Evolutionary conservation across 805 yeast species (phyloP).

Genomic region (Wickerhamiella slavikovae): DNA sequence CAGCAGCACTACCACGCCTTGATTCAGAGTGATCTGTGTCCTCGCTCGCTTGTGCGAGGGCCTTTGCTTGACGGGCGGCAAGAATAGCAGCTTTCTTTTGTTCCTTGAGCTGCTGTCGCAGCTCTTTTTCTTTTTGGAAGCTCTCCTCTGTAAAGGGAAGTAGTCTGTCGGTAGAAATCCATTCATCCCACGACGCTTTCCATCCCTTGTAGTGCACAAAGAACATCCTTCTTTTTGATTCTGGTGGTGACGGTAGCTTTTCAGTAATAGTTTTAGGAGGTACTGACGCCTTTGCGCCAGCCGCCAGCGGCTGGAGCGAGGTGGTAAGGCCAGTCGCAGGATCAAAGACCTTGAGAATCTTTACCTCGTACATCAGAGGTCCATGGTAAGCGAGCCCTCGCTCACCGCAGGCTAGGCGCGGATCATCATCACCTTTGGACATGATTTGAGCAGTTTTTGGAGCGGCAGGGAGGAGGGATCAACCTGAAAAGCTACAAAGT

Average conservation of each 20-base stretch:
- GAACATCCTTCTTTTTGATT: conserved; percentile 22
- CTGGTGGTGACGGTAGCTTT: not conserved
- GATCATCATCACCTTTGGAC: not conserved
- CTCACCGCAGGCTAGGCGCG: conserved; percentile 7
- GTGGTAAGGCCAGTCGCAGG: conserved; percentile 15
- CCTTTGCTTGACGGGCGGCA: not conserved
- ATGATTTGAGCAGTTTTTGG: not conserved
- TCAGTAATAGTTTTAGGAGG: not conserved
- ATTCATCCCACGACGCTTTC: conserved; percentile 93
- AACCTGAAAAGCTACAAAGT: too few species aligned
- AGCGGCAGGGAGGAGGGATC: too few species aligned
- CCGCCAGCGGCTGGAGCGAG: conserved; percentile 1
- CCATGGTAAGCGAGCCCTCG: conserved; percentile 72
- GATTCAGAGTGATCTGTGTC: too few species aligned
- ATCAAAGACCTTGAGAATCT: conserved; percentile 42
- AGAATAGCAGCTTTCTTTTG: conserved; percentile 3
- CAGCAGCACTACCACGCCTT: not conserved
- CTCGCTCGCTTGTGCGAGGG: too few species aligned
- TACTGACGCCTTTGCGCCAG: not conserved
- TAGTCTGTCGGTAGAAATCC: conserved; percentile 60
- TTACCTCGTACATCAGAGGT: conserved; percentile 76
- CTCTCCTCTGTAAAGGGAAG: conserved; percentile 52
- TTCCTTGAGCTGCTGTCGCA: conserved; percentile 28
- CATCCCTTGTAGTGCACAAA: conserved; percentile 85
- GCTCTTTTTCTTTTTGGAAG: conserved; percentile 35